Evolutionary conservation across 2,329 filamentous ascomycete species (phyloP).

Genomic region (Chalaropsis thielavioides): DNA sequence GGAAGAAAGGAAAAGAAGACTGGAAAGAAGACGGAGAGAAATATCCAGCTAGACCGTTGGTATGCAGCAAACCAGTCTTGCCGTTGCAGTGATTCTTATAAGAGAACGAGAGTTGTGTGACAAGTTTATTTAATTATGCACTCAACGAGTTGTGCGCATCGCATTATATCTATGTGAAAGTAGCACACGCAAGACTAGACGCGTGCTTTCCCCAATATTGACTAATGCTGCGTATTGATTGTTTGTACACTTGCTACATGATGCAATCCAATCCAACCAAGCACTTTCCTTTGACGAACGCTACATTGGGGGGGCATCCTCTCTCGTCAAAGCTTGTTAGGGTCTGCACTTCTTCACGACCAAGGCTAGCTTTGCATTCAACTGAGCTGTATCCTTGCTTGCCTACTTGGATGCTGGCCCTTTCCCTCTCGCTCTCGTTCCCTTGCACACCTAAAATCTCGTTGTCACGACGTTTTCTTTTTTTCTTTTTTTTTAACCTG

Average conservation of each 20-base stretch:
- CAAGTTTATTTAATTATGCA: neutral
- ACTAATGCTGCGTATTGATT: neutral
- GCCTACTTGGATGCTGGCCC: too few relatives aligned
- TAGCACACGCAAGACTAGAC: neutral
- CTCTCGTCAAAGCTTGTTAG: neutral
- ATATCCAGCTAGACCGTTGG: neutral
- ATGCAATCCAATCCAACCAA: neutral
- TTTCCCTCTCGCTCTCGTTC: neutral
- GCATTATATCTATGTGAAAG: too few relatives aligned
- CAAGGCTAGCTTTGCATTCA: neutral
- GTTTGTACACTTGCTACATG: neutral
- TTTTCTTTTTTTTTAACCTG: too few relatives aligned
- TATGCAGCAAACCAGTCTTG: constrained; percentile 2
- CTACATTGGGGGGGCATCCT: too few relatives aligned
- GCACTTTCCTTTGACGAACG: too few relatives aligned
- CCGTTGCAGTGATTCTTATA: neutral
- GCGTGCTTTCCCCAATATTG: neutral
- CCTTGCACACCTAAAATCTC: neutral
- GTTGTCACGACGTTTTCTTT: too few relatives aligned
- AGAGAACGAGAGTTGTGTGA: neutral
- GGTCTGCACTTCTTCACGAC: neutral
- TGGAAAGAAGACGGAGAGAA: constrained; percentile 2
- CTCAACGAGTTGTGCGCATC: too few relatives aligned
- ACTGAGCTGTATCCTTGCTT: neutral
- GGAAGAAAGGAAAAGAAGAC: neutral